Percentiles rank a stretch among this genome's conserved stretches.
phyloP scores from a whole-genome alignment of 805 yeast species.

The Scheffersomyces stipitis region DNA sequence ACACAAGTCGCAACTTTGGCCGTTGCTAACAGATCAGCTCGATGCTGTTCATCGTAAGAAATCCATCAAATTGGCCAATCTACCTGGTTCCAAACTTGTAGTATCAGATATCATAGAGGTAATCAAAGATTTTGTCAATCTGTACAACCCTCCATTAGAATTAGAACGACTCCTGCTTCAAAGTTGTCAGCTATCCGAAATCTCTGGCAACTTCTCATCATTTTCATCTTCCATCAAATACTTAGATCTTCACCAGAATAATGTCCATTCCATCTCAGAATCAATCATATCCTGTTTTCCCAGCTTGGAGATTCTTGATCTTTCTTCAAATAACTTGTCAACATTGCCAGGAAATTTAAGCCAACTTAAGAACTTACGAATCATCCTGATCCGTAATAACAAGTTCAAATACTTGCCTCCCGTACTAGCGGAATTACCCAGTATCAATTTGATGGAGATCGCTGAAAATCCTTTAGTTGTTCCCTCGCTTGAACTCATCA shows the following conservation, averaged over 20 bases:
- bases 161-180: constrained; percentile 55
- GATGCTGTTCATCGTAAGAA: constrained; percentile 12
- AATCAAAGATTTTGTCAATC: constrained; percentile 11
- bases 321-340: constrained; percentile 56
- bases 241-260: constrained; percentile 66
- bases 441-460: constrained; percentile 57
- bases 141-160: constrained; percentile 12
- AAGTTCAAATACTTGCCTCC: constrained; percentile 55
- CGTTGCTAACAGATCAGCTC: constrained; percentile 11
- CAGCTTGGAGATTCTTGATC: constrained; percentile 62
- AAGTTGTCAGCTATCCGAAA: constrained; percentile 44
- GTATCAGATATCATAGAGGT: constrained; percentile 9
- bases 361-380: constrained; percentile 47
- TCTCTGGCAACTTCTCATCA: constrained; percentile 49
- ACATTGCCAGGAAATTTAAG: constrained; percentile 36
- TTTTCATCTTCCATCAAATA: constrained; percentile 49
- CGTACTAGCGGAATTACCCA: constrained; percentile 48
- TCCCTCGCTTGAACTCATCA: constrained; percentile 41
- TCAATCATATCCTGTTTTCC: constrained; percentile 33
- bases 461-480: constrained; percentile 59
- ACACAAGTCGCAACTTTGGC: constrained; percentile 4
- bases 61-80: constrained; percentile 11
- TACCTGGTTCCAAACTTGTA: not conserved
- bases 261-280: constrained; percentile 52
- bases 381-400: constrained; percentile 63